Evolutionary conservation across 2,329 filamentous ascomycete genomes (phyloP).

Genomic region (Sclerotinia glacialis): DNA sequence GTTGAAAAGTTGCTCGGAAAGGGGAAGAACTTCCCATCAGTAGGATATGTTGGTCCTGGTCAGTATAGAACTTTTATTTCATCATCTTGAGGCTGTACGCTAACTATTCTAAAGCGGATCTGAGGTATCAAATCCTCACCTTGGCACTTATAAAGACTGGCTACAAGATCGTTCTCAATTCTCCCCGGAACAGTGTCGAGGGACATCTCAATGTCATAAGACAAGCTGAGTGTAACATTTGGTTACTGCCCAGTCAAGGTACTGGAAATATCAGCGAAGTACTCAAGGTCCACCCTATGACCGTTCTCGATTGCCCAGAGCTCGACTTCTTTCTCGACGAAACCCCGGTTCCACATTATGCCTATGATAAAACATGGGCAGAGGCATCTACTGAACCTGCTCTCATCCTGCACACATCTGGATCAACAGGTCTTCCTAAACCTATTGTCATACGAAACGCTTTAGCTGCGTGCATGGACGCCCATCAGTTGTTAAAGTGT

Average conservation of each 20-base stretch:
- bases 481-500: not conserved
- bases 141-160: constrained; percentile 18
- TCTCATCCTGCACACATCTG: constrained; percentile 27
- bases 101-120: constrained; percentile 14
- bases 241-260: constrained; percentile 11
- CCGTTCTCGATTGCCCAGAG: constrained; percentile 15
- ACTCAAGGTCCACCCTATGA: constrained; percentile 8
- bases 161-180: constrained; percentile 18
- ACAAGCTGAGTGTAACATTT: constrained; percentile 10
- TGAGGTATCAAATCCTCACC: constrained; percentile 18
- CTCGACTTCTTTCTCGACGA: constrained; percentile 17
- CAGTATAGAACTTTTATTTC: not conserved
- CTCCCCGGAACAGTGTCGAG: constrained; percentile 14
- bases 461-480: constrained; percentile 4
- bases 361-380: constrained; percentile 32
- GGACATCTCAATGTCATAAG: constrained; percentile 21
- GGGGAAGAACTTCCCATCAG: constrained; percentile 19
- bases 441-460: constrained; percentile 21
- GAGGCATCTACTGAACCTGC: constrained; percentile 23
- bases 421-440: constrained; percentile 27
- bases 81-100: not conserved
- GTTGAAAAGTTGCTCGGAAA: constrained; percentile 29
- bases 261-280: constrained; percentile 10
- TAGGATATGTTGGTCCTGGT: constrained; percentile 22
- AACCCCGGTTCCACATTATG: constrained; percentile 18